Evolutionary conservation across 805 yeast genomes (phyloP), one percentile per base, ranked within the genome.

Genomic region (Candida multigemmis): DNA sequence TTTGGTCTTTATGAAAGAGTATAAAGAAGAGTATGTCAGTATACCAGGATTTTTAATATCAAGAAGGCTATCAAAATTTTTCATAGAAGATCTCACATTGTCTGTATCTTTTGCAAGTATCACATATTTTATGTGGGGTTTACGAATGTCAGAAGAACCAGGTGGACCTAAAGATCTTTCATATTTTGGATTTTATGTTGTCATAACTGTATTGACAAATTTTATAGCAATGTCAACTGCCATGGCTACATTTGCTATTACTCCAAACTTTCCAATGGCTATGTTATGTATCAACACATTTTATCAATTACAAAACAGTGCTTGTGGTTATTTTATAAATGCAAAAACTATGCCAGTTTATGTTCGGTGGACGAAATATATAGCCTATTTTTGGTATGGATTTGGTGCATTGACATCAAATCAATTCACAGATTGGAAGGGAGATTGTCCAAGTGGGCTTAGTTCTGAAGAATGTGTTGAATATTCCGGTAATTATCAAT

Each of bases 301-400:
- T 34, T 79, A 73, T 44, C 82, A 85, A 16, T 53, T 80, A 15
- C 84, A 82, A 41, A 71, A 82, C 27, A 70, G 80, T 65, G 83
- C 84, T 0, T 77, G 84, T 48, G 95, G 94, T 1, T 81, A 72
- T 50, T 83, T 79, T 43, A 80, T 77, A 13, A 82, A 83, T 47
- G 72, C 86, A 1, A 58, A 62, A 6, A 64, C 71, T 1, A 66
- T 83, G 74, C 94, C 94, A 0, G 93, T 81, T 1, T 85, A 85
- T 42, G 93, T 84, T 6, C 62, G 84, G 19, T 84, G 95, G 95
- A 67, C 77, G 4, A 81, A 78, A 44, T 84, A 80, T 49, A 56
- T 77, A 30, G 77, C 89, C 0, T 80, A 71, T 44, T 63, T 78
- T 27, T 85, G 87, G 83, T 84, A 79, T 44, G 77, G 76, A 0